phyloP scores from a whole-genome alignment of 108 stramenopile species.

The Mayamaea pseudoterrestris region DNA sequence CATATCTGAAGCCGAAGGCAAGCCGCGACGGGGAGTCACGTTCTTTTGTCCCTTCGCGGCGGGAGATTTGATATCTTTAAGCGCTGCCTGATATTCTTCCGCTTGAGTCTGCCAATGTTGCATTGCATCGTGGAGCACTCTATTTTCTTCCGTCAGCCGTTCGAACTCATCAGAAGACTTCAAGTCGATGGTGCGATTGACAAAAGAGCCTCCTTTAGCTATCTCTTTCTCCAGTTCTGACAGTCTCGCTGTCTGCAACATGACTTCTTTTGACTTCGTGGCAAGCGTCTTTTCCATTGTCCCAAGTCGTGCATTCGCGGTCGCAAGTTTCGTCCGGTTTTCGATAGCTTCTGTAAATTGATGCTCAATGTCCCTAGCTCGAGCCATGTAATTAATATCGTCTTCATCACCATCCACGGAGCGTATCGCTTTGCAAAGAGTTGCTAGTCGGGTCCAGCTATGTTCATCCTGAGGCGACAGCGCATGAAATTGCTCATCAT shows the following conservation, averaged over 20 bases:
- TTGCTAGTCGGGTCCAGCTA: conserved; percentile 59
- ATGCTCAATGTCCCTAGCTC: conserved; percentile 46
- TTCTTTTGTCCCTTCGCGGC: conserved; percentile 1
- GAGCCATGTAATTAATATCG: conserved; percentile 58
- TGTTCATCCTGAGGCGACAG: conserved; percentile 72
- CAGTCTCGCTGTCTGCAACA: conserved; percentile 54
- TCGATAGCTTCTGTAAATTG: conserved; percentile 40
- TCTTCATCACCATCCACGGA: conserved; percentile 52
- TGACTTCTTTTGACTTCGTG: conserved; percentile 60
- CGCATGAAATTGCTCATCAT: conserved; percentile 30
- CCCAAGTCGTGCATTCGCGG: conserved; percentile 42
- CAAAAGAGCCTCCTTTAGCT: conserved; percentile 34
- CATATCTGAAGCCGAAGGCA: conserved; percentile 14
- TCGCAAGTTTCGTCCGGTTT: conserved; percentile 47
- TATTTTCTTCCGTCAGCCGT: conserved; percentile 49
- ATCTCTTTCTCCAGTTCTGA: conserved; percentile 61
- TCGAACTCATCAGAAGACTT: conserved; percentile 34
- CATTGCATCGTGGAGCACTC: conserved; percentile 57
- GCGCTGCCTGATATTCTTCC: conserved; percentile 73
- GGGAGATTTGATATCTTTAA: conserved; percentile 46
- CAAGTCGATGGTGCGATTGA: conserved; percentile 26
- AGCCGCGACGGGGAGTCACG: conserved; percentile 19
- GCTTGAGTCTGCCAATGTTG: conserved; percentile 68
- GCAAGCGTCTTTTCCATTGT: conserved; percentile 62
- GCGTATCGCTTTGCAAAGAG: conserved; percentile 39